phyloP scores from a whole-genome alignment of 2,329 filamentous ascomycete species.

The Aureobasidium pullulans region DNA sequence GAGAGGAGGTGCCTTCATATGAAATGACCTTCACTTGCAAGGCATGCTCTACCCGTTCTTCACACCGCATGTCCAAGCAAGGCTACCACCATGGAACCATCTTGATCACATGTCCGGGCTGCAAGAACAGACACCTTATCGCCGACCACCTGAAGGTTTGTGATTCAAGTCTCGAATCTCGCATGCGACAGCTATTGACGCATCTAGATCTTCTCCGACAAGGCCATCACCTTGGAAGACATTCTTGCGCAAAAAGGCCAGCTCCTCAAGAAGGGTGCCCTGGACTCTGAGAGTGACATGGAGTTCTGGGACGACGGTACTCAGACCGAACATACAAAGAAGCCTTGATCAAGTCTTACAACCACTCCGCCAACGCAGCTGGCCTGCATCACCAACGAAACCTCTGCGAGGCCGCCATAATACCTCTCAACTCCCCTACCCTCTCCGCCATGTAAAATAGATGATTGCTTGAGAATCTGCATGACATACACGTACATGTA shows the following conservation, averaged over 20 bases:
- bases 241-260: slow-evolving; percentile 69
- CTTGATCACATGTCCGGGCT: slow-evolving; percentile 79
- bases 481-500: not conserved
- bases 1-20: slow-evolving; percentile 58
- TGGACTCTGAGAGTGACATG: slow-evolving; percentile 73
- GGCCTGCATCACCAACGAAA: not conserved
- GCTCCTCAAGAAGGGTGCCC: slow-evolving; percentile 61
- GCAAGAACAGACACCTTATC: slow-evolving; percentile 83
- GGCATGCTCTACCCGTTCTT: slow-evolving; percentile 65
- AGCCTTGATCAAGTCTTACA: not conserved
- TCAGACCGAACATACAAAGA: slow-evolving; percentile 6
- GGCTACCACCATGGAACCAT: slow-evolving; percentile 89
- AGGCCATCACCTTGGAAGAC: slow-evolving; percentile 65
- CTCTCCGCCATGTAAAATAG: not conserved
- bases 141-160: slow-evolving; percentile 70
- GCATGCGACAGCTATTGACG: not conserved
- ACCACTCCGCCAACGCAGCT: not conserved
- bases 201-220: slow-evolving; percentile 63
- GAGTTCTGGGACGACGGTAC: slow-evolving; percentile 78
- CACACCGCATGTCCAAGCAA: slow-evolving; percentile 83
- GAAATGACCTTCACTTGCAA: slow-evolving; percentile 88
- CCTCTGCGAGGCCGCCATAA: not conserved
- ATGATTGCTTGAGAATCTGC: not conserved
- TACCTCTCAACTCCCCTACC: not conserved
- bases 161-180: not conserved